A percentile compares a stretch with the other conserved stretches of the same genome.
Conservation (phyloP, 2,329 filamentous ascomycete genomes). For the Cryoendolithus antarcticus region DNA sequence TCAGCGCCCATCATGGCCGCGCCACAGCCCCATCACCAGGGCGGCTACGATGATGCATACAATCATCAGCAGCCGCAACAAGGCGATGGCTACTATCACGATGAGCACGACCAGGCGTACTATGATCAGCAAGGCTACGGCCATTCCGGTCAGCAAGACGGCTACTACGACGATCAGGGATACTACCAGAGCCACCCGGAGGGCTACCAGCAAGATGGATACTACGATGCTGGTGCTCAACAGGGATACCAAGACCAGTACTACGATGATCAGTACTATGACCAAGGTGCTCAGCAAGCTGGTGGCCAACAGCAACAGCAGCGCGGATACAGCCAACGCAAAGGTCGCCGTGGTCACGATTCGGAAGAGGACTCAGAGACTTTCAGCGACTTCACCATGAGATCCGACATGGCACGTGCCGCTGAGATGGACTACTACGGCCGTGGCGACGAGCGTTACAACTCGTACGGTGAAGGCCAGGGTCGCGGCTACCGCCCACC, state of each 20-base stretch:
- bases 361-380: slow-evolving; percentile 98
- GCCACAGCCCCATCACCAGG: slow-evolving; percentile 36
- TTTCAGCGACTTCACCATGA: slow-evolving; percentile 99
- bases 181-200: slow-evolving; percentile 60
- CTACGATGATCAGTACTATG: slow-evolving; percentile 75
- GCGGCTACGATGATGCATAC: slow-evolving; percentile 67
- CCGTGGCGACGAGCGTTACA: slow-evolving; percentile 90
- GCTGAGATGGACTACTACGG: slow-evolving; percentile 99
- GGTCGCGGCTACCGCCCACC: slow-evolving; percentile 79
- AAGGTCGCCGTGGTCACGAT: slow-evolving; percentile 55
- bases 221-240: slow-evolving; percentile 61
- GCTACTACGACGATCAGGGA: slow-evolving; percentile 92
- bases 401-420: slow-evolving; percentile 92
- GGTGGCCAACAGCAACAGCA: slow-evolving; percentile 44
- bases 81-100: slow-evolving; percentile 60
- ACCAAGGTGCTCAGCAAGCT: slow-evolving; percentile 52
- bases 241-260: slow-evolving; percentile 66
- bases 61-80: slow-evolving; percentile 40
- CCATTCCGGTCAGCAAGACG: slow-evolving; percentile 46
- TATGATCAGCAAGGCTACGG: slow-evolving; percentile 60
- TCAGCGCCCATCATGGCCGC: slow-evolving; percentile 33
- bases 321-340: slow-evolving; percentile 37
- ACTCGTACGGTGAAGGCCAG: slow-evolving; percentile 76
- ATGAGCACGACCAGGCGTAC: slow-evolving; percentile 40
- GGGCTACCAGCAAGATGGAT: slow-evolving; percentile 77